These are phyloP conservation scores for Botrytis sinoallii DNA, from an alignment of 2,329 filamentous ascomycete species.

Conservation along the genomic window DNA sequence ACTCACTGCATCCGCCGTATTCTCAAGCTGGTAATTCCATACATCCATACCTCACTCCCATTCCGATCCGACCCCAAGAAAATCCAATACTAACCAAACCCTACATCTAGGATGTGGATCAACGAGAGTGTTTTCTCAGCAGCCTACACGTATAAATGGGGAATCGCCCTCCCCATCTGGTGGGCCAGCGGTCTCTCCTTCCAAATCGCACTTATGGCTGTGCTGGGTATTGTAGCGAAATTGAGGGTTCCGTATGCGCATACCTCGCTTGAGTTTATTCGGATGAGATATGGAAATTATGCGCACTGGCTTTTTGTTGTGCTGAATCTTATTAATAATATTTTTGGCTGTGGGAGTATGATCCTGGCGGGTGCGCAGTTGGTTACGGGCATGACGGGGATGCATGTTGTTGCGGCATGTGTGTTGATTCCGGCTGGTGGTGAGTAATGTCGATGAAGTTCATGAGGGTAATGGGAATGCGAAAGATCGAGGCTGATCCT, in stretches of 20 bases:
- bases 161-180: slow-evolving; percentile 58
- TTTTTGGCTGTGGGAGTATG: slow-evolving; percentile 46
- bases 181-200: slow-evolving; percentile 51
- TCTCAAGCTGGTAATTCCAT: slow-evolving; percentile 18
- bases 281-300: slow-evolving; percentile 45
- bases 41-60: too few species aligned
- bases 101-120: slow-evolving; percentile 39
- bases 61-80: background rate
- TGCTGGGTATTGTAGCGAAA: slow-evolving; percentile 48
- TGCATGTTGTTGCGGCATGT: slow-evolving; percentile 29
- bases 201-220: slow-evolving; percentile 50
- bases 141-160: slow-evolving; percentile 62
- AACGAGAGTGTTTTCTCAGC: slow-evolving; percentile 43
- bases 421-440: slow-evolving; percentile 27
- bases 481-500: background rate
- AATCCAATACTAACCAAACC: background rate
- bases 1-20: slow-evolving; percentile 24
- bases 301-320: slow-evolving; percentile 43
- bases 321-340: slow-evolving; percentile 44
- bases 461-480: background rate
- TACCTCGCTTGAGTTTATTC: slow-evolving; percentile 49
- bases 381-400: slow-evolving; percentile 24
- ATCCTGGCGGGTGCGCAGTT: slow-evolving; percentile 46
- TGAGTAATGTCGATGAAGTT: slow-evolving; percentile 15
- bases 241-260: slow-evolving; percentile 50